Percentiles rank a stretch among this genome's conserved stretches.
These are phyloP conservation scores for Blastobotrys ciferrii DNA, from an alignment of 1,139 yeast species.

Conservation along the genomic window DNA sequence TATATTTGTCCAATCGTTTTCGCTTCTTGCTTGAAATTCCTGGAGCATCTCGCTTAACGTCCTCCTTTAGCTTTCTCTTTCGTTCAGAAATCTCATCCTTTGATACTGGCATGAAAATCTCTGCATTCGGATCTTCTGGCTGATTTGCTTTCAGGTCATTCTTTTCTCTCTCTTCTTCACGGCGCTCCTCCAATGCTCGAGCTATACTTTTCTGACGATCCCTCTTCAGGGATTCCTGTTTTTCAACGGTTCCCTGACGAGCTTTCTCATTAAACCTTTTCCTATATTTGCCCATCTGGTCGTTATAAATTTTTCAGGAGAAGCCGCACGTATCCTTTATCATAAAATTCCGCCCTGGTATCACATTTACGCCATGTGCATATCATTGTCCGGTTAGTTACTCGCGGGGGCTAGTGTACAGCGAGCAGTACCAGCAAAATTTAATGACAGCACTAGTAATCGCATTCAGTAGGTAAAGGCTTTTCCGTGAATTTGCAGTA, in stretches of 20 bases:
- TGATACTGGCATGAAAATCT: constrained; percentile 50
- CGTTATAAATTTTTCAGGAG: constrained; percentile 1
- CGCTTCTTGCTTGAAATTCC: constrained; percentile 72
- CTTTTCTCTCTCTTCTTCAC: constrained; percentile 30
- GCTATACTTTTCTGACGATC: constrained; percentile 55
- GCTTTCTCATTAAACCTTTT: constrained; percentile 84
- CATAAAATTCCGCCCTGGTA: not conserved
- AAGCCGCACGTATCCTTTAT: constrained; percentile 3
- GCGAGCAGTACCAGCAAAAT: no score
- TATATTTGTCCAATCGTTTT: constrained; percentile 53
- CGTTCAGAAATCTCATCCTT: constrained; percentile 58
- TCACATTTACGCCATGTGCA: not conserved
- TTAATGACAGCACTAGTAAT: no score
- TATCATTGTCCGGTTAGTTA: not conserved
- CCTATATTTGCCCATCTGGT: constrained; percentile 73
- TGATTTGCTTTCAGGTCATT: constrained; percentile 7
- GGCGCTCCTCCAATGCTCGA: constrained; percentile 45
- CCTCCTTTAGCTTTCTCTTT: constrained; percentile 62
- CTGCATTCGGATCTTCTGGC: constrained; percentile 56
- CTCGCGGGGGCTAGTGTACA: no score
- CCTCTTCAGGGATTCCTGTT: constrained; percentile 65
- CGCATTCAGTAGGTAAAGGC: no score
- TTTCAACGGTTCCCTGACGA: constrained; percentile 78
- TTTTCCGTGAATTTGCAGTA: no score
- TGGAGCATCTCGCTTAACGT: constrained; percentile 58